A percentile compares a stretch with the other conserved stretches of the same genome.
Conservation (phyloP, 306 rosid species). For the Cicer arietinum region DNA sequence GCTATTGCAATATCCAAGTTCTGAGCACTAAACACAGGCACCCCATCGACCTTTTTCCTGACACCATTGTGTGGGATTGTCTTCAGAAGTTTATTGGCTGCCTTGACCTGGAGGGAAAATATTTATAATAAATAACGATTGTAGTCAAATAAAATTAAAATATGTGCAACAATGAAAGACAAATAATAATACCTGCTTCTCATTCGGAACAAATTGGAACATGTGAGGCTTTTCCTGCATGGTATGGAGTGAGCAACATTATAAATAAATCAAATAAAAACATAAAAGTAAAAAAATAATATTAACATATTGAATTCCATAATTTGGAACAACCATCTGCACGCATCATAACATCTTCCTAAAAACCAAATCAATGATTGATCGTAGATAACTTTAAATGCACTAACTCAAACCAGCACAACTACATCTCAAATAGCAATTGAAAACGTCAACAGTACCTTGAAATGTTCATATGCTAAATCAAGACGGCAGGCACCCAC, state of each 20-base stretch:
- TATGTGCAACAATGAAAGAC: slow-evolving; percentile 26
- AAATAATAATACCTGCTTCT: slow-evolving; percentile 80
- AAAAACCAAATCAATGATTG: slow-evolving; percentile 18
- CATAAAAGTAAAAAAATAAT: slow-evolving; percentile 13
- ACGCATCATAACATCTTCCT: slow-evolving; percentile 5
- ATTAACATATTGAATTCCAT: slow-evolving; percentile 24
- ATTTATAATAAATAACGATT: slow-evolving; percentile 26
- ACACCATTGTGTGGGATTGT: slow-evolving; percentile 57
- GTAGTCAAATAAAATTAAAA: slow-evolving; percentile 25
- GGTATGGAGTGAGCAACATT: slow-evolving; percentile 25
- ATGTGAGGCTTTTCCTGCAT: slow-evolving; percentile 93
- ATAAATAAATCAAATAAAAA: slow-evolving; percentile 15
- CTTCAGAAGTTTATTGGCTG: slow-evolving; percentile 89
- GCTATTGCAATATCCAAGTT: slow-evolving; percentile 97
- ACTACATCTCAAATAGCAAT: slow-evolving; percentile 35
- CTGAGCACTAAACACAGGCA: slow-evolving; percentile 95
- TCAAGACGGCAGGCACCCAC: slow-evolving; percentile 99
- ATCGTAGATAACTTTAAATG: slow-evolving; percentile 27
- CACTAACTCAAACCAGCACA: slow-evolving; percentile 31
- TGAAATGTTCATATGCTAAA: slow-evolving; percentile 93
- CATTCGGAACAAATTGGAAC: slow-evolving; percentile 96
- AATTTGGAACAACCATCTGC: slow-evolving; percentile 17
- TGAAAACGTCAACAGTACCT: slow-evolving; percentile 59
- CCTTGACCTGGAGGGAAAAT: slow-evolving; percentile 71
- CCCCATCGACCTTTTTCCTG: slow-evolving; percentile 83